Base-by-base conservation (phyloP, 2,329 filamentous ascomycete species). In the Colletotrichum lini region DNA sequence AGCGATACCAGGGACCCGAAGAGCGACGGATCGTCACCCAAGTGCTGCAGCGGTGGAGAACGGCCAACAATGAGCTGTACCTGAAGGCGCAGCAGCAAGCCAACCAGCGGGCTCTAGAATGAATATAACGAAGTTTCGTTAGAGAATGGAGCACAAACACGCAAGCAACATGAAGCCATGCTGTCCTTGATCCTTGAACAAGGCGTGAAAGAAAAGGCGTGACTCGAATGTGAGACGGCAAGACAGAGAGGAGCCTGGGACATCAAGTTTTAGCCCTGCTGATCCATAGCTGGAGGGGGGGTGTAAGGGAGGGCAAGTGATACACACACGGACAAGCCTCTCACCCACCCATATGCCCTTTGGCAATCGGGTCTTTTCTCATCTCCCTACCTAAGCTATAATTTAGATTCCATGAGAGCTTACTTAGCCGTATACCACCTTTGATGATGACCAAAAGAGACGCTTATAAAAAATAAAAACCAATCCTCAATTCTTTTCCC, bases 21-120 rank as follows among this genome's bases (percentile, higher is more conserved):
- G 71, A 67, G 45, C 70, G 72, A 47, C 73, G 63, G 2, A 59
- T 49, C 56, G 70, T 72, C 21, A 56, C 49, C 15, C 40, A n/a
- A 21, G 49, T 40, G 38, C 53, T 72, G 21, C 53, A 70, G 45
- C 66, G 76, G 18, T 80, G 79, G 79, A 75, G 78, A 38, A 44
- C 21, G 13, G 21, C 26, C 45, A 71, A 68, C 47, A 15, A 8
- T 21, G 65, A 47, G 8, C 53, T 52, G 56, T 45, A 44, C 38
- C 26, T 6, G 40, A 21, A 18, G 18, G 30, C 26, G 66, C 30
- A 23, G 47, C 42, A 40, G 9, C 40, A 44, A 40, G 50, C 47
- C 26, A 30, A 45, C 23, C 42, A 58, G 40, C 42, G 35, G 59
- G 52, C 13, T 40, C 26, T 23, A 50, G 21, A 38, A 7, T 47